A percentile compares a stretch with the other conserved stretches of the same genome.
Conservation (phyloP, 148 eudicot species). For the Cornus controversa region DNA sequence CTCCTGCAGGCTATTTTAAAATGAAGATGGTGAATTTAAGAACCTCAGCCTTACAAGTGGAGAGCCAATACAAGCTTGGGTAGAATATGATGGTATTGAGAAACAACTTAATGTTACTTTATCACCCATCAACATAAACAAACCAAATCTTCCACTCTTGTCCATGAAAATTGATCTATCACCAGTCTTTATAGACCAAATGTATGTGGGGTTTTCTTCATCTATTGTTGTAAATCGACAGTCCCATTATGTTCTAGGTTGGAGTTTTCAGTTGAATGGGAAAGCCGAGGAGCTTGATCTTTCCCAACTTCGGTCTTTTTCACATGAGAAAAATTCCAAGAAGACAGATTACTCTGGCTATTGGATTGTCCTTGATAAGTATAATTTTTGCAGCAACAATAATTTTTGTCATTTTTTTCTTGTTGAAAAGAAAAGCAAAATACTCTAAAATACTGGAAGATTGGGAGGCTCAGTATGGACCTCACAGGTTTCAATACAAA, state of each 20-base stretch:
- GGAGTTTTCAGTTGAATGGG: neutral
- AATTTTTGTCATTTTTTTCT: neutral
- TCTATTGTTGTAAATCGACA: neutral
- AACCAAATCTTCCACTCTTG: neutral
- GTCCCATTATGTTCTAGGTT: neutral
- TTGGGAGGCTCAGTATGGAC: conserved; percentile 4
- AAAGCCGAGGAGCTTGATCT: neutral
- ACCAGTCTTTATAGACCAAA: neutral
- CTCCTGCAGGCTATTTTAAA: conserved; percentile 11
- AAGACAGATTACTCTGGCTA: neutral
- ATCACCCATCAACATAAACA: neutral
- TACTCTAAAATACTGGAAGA: neutral
- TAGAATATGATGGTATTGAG: conserved; percentile 6
- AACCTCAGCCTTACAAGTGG: conserved; percentile 7
- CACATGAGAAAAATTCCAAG: neutral
- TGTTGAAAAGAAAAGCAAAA: neutral
- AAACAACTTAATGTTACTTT: conserved; percentile 1
- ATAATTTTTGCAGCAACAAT: neutral
- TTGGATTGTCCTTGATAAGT: neutral
- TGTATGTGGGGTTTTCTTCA: neutral
- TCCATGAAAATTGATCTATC: neutral
- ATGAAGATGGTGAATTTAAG: neutral
- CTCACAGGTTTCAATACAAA: neutral
- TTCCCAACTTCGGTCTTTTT: neutral
- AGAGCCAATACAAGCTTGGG: conserved; percentile 9